Evolutionary conservation across 176 grass and related monocot genomes (phyloP).

Genomic region (Stipa capillata): DNA sequence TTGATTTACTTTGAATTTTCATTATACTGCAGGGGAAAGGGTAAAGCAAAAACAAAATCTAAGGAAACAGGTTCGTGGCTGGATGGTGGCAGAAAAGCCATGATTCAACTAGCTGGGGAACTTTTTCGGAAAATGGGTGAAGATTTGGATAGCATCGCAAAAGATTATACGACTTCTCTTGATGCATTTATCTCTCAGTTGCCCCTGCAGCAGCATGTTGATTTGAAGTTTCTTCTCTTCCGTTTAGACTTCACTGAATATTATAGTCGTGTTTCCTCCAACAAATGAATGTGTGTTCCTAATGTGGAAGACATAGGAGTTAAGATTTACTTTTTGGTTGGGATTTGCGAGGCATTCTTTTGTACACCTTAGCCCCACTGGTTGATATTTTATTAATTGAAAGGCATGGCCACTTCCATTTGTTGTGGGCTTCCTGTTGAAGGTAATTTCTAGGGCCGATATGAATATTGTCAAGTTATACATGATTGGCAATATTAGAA

Average conservation of each 20-base stretch:
- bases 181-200: constrained; percentile 83
- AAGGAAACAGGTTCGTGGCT: constrained; percentile 49
- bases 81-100: constrained; percentile 72
- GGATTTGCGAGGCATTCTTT: constrained; percentile 22
- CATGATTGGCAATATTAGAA: neutral
- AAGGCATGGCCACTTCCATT: constrained; percentile 1
- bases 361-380: constrained; percentile 11
- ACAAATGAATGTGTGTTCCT: constrained; percentile 39
- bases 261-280: constrained; percentile 52
- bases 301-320: constrained; percentile 19
- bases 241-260: constrained; percentile 93
- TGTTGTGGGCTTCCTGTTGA: neutral
- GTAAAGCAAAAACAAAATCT: constrained; percentile 63
- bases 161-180: constrained; percentile 82
- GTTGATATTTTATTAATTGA: constrained; percentile 22
- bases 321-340: constrained; percentile 16
- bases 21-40: constrained; percentile 54
- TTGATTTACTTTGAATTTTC: constrained; percentile 2
- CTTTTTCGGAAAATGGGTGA: constrained; percentile 87
- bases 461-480: neutral
- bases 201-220: constrained; percentile 88
- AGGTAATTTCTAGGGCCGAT: neutral
- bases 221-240: constrained; percentile 92
- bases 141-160: constrained; percentile 83
- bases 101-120: constrained; percentile 69